These are phyloP conservation scores for Nicotiana noctiflora DNA, from an alignment of 257 asterid genomes.

Conservation along the genomic window DNA sequence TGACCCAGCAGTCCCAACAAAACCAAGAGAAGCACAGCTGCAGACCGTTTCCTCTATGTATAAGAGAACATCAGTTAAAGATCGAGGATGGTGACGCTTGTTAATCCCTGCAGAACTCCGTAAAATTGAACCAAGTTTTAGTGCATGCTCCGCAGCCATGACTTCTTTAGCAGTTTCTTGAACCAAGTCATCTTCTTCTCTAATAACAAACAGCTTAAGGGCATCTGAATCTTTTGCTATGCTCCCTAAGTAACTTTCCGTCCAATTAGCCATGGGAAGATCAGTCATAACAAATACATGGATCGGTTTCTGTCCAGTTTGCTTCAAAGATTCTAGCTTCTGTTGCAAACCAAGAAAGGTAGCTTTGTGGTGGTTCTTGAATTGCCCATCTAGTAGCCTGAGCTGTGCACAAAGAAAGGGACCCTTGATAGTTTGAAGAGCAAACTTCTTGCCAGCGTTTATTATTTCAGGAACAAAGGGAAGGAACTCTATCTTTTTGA, in stretches of 20 bases:
- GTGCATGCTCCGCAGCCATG: constrained; percentile 17
- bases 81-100: constrained; percentile 30
- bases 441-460: constrained; percentile 68
- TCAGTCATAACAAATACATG: constrained; percentile 88
- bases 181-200: constrained; percentile 50
- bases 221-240: constrained; percentile 42
- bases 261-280: constrained; percentile 67
- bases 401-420: constrained; percentile 89
- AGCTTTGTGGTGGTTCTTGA: constrained; percentile 69
- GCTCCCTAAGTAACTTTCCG: constrained; percentile 66
- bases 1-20: constrained; percentile 84
- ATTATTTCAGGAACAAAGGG: constrained; percentile 66
- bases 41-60: constrained; percentile 68
- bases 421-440: constrained; percentile 42
- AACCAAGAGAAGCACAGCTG: constrained; percentile 90
- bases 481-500: constrained; percentile 58
- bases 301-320: constrained; percentile 51
- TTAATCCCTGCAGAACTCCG: constrained; percentile 18
- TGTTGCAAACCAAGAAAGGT: constrained; percentile 57
- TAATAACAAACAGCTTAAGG: constrained; percentile 46
- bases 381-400: constrained; percentile 86
- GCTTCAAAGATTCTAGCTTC: constrained; percentile 46
- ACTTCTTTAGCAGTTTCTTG: constrained; percentile 47
- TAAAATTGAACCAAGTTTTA: constrained; percentile 28
- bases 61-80: constrained; percentile 52